These are phyloP conservation scores for Capniomyces stellatus DNA, from an alignment of 371 early-diverging fungal genomes.

Conservation along the genomic window DNA sequence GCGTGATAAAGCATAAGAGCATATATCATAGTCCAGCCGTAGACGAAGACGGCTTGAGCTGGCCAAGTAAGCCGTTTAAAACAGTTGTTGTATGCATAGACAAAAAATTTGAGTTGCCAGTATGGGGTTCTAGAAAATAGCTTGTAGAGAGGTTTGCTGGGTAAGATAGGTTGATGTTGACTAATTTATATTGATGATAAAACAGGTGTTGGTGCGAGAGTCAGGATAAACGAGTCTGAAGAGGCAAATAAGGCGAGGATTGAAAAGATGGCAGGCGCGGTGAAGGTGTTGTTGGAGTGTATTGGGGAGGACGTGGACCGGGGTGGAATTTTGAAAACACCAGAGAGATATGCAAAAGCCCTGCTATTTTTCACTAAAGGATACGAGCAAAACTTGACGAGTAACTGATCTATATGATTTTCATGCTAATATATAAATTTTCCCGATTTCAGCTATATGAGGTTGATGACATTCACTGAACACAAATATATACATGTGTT, in stretches of 20 bases:
- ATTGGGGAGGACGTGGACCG: constrained; percentile 91
- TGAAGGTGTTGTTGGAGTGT: constrained; percentile 70
- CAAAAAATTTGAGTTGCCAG: no score
- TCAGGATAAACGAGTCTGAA: constrained; percentile 55
- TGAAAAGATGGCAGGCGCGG: constrained; percentile 63
- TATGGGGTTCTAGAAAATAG: no score
- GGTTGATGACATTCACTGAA: neutral
- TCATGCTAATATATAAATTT: neutral
- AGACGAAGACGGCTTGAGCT: constrained; percentile 31
- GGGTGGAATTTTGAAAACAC: constrained; percentile 89
- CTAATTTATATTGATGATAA: no score
- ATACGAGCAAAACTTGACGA: constrained; percentile 69
- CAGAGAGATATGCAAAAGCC: constrained; percentile 92
- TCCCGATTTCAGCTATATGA: neutral
- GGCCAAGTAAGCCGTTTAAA: constrained; percentile 31
- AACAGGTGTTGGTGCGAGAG: constrained; percentile 34
- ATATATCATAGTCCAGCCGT: constrained; percentile 6
- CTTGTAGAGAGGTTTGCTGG: no score
- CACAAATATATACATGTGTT: neutral
- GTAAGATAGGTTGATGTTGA: no score
- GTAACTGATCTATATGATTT: constrained; percentile 19
- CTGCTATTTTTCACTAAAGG: constrained; percentile 93
- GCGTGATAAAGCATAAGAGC: neutral
- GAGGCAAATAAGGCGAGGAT: constrained; percentile 47
- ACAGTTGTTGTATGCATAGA: no score